Conservation (phyloP, 495 filamentous ascomycete genomes). For the Neurospora sublineolata region DNA sequence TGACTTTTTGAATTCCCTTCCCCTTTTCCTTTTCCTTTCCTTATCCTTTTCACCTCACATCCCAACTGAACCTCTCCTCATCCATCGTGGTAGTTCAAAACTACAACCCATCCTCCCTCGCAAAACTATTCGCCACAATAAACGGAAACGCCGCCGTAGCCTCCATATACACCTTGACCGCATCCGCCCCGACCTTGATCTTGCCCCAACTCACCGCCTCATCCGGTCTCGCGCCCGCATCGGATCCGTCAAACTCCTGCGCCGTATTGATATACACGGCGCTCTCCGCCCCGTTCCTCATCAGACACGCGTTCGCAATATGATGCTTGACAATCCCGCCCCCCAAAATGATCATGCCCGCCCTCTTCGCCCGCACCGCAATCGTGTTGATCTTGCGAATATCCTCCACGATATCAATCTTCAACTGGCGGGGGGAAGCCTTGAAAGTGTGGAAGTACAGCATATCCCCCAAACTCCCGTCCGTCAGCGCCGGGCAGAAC, state of each 20-base stretch:
- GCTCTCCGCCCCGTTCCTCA: constrained; percentile 92
- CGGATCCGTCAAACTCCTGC: constrained; percentile 93
- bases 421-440: constrained; percentile 61
- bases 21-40: neutral
- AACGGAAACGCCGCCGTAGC: constrained; percentile 87
- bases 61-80: neutral
- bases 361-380: constrained; percentile 66
- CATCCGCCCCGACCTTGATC: constrained; percentile 75
- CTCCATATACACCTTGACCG: constrained; percentile 90
- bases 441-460: constrained; percentile 93
- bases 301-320: constrained; percentile 91
- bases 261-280: constrained; percentile 96
- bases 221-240: constrained; percentile 90
- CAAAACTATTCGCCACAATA: constrained; percentile 91
- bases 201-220: constrained; percentile 98
- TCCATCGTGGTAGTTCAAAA: neutral
- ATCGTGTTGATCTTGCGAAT: constrained; percentile 83
- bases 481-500: constrained; percentile 91
- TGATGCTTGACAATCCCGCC: constrained; percentile 94
- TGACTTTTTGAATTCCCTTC: neutral
- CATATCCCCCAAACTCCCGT: constrained; percentile 94
- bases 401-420: constrained; percentile 81
- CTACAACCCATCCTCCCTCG: constrained; percentile 33
- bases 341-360: constrained; percentile 89
- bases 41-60: neutral